phyloP scores from a whole-genome alignment of 495 filamentous ascomycete genomes.

The Evansstolkia leycettana region DNA sequence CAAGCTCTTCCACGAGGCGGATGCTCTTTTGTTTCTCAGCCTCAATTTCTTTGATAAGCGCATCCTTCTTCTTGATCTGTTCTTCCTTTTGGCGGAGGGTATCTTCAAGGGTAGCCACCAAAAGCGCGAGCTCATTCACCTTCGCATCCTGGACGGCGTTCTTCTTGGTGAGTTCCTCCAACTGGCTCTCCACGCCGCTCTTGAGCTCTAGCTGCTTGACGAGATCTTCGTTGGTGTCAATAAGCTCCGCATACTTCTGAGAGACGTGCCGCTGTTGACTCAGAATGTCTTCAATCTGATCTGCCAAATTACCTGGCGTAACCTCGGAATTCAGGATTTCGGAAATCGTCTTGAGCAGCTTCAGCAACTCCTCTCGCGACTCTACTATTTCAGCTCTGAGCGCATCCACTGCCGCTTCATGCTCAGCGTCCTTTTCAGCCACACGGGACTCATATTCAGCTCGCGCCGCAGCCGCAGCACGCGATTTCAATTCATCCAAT shows the following conservation, averaged over 20 bases:
- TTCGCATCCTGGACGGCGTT: slow-evolving; percentile 27
- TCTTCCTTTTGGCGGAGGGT: slow-evolving; percentile 59
- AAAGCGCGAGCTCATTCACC: slow-evolving; percentile 37
- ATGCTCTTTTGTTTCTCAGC: slow-evolving; percentile 72
- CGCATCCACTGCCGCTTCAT: slow-evolving; percentile 45
- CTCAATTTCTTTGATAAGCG: slow-evolving; percentile 43
- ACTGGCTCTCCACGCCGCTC: slow-evolving; percentile 23
- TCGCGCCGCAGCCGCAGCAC: slow-evolving; percentile 26
- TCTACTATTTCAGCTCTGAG: slow-evolving; percentile 59
- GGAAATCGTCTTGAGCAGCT: slow-evolving; percentile 40
- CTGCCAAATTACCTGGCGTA: slow-evolving; percentile 26
- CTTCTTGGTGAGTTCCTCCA: slow-evolving; percentile 26
- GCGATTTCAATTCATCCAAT: slow-evolving; percentile 33
- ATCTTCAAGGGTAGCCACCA: slow-evolving; percentile 44
- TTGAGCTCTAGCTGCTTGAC: slow-evolving; percentile 44
- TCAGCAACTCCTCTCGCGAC: slow-evolving; percentile 56
- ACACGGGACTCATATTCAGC: slow-evolving; percentile 34
- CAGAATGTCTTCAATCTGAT: slow-evolving; percentile 36
- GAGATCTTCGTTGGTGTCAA: slow-evolving; percentile 28
- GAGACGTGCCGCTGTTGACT: slow-evolving; percentile 33
- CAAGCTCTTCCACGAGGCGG: slow-evolving; percentile 84
- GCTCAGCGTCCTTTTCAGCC: slow-evolving; percentile 36
- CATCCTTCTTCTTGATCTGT: slow-evolving; percentile 57
- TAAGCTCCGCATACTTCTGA: slow-evolving; percentile 32
- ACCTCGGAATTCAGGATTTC: slow-evolving; percentile 38